Conservation (phyloP, 2,329 filamentous ascomycete species). For the Ilyonectria destructans region DNA sequence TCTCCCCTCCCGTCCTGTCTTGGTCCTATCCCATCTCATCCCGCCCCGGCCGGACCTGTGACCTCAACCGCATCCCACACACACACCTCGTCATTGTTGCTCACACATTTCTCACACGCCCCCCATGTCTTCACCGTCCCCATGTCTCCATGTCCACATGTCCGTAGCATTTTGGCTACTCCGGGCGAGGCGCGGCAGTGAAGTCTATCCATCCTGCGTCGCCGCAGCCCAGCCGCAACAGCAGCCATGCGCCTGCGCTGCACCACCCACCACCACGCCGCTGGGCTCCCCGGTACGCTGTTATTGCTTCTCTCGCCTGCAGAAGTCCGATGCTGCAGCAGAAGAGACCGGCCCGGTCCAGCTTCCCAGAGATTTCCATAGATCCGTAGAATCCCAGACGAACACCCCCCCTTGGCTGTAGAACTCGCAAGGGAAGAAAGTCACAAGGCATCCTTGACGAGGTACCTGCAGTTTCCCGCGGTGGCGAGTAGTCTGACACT, state of each 20-base stretch:
- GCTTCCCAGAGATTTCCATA: slow-evolving; percentile 35
- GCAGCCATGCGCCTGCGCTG: slow-evolving; percentile 15
- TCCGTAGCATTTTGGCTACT: slow-evolving; percentile 42
- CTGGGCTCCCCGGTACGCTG: slow-evolving; percentile 36
- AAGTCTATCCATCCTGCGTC: slow-evolving; percentile 32
- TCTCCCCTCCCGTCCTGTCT: neutral
- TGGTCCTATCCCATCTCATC: slow-evolving; percentile 40
- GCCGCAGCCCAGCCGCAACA: slow-evolving; percentile 20
- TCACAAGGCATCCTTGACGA: slow-evolving; percentile 10
- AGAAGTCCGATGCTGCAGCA: slow-evolving; percentile 35
- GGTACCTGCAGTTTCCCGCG: neutral
- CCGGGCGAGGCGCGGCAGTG: slow-evolving; percentile 47
- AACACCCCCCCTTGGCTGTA: slow-evolving; percentile 30
- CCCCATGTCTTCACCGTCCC: slow-evolving; percentile 25
- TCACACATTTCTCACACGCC: slow-evolving; percentile 32
- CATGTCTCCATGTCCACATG: slow-evolving; percentile 19
- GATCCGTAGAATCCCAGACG: slow-evolving; percentile 44
- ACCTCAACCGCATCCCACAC: slow-evolving; percentile 37
- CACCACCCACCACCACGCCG: slow-evolving; percentile 29
- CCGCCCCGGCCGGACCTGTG: slow-evolving; percentile 37
- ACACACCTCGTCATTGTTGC: slow-evolving; percentile 30
- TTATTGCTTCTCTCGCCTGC: slow-evolving; percentile 29
- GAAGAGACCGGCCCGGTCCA: slow-evolving; percentile 45
- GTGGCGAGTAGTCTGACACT: neutral
- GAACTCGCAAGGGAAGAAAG: slow-evolving; percentile 12